Evolutionary conservation across 345 rosid genomes (phyloP).

Genomic region (Syzygium jambos): DNA sequence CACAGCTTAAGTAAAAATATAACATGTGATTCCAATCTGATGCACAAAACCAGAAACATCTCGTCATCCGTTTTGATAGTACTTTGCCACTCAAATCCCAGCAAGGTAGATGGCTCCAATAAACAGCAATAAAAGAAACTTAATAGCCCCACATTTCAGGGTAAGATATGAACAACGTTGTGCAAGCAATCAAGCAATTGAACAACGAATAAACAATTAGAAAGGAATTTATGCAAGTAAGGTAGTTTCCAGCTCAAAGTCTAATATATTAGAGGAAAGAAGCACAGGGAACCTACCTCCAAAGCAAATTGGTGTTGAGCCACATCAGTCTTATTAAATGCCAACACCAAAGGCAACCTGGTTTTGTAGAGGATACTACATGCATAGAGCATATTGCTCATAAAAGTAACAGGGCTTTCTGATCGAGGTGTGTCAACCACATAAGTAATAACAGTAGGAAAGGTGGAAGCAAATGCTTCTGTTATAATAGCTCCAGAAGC

Average conservation of each 20-base stretch:
- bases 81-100: not conserved
- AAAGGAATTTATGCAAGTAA: not conserved
- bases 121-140: not conserved
- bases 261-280: not conserved
- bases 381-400: slow-evolving; percentile 47
- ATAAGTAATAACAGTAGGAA: slow-evolving; percentile 24
- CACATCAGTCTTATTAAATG: slow-evolving; percentile 36
- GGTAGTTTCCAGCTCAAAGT: not conserved
- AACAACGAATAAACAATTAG: not conserved
- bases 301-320: slow-evolving; percentile 16
- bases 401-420: slow-evolving; percentile 32
- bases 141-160: not conserved
- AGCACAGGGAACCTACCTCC: slow-evolving; percentile 4
- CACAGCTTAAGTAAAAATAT: not conserved
- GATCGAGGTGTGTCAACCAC: slow-evolving; percentile 46
- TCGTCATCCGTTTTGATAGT: not conserved
- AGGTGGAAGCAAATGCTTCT: slow-evolving; percentile 19
- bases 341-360: slow-evolving; percentile 31
- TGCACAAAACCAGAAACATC: not conserved
- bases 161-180: not conserved
- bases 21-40: not conserved
- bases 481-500: slow-evolving; percentile 20
- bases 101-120: not conserved
- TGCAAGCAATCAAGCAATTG: not conserved
- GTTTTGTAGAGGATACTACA: slow-evolving; percentile 46